Evolutionary conservation across 768 basidiomycete species (phyloP), one percentile per base, ranked within the genome.

Genomic region (Exidia glandulosa): DNA sequence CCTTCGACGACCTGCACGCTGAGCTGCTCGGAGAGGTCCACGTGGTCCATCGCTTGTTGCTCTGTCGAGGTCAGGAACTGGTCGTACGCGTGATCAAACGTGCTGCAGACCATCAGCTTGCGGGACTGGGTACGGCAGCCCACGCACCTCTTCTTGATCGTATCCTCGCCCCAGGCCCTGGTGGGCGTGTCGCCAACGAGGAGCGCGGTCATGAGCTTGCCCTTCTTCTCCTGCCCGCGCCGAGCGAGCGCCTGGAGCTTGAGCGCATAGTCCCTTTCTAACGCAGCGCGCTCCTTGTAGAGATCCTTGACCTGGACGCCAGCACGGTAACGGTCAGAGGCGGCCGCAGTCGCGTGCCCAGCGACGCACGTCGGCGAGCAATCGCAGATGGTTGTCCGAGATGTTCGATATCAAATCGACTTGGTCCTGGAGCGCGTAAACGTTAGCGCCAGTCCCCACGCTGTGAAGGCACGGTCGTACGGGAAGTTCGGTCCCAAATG

Each of bases 211-310:
- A 80, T 80, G 59, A 76, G 76, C 71, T 81, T 88, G 50, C 71
- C 72, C 70, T 86, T 88, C 78, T 83, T 88, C 48, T 92, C 90
- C 10, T 75, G 71, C 1, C 84, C 83, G 67, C 84, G 90, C 70
- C 79, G 84, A 7, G 78, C 77, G 32, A 93, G 70, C 16, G 75
- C 70, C 66, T 86, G 84, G 10, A 93, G 75, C 68, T 87, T 90
- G 29, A 72, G 68, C 0, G 88, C 87, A 68, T 90, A 92, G 68
- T 93, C 90, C 57, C 85, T 82, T 70, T 93, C 90, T 12, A 92
- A 73, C 6, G 75, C 78, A 10, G 75, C 82, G 50, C 85, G 80
- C 57, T 85, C 86, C 47, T 76, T 75, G 67, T 88, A 86, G 56
- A 92, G 65, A 50, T 91, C 88, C 60, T 86, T 82, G 58, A 88